These are phyloP conservation scores for Stellera chamaejasme DNA, from an alignment of 345 rosid species.

Conservation along the genomic window DNA sequence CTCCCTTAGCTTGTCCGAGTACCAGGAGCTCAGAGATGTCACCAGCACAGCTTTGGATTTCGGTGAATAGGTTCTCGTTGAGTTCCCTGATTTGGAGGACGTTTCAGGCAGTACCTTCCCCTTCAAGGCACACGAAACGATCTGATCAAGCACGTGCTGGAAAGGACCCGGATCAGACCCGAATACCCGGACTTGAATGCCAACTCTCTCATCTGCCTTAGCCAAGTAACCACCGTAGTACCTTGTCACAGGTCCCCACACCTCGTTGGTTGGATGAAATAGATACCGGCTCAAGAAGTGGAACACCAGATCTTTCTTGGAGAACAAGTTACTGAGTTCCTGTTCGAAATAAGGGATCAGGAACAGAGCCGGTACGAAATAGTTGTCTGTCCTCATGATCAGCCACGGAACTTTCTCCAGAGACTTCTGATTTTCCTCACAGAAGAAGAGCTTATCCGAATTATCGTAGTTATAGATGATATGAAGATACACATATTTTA, in stretches of 20 bases:
- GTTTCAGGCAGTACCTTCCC: conserved; percentile 50
- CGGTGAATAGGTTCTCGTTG: conserved; percentile 9
- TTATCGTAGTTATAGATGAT: conserved; percentile 50
- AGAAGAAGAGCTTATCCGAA: conserved; percentile 62
- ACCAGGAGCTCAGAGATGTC: conserved; percentile 46
- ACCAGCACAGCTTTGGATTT: conserved; percentile 47
- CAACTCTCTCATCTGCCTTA: conserved; percentile 45
- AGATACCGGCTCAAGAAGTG: conserved; percentile 72
- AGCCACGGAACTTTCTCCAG: conserved; percentile 52
- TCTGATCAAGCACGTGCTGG: conserved; percentile 56
- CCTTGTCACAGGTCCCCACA: conserved; percentile 59
- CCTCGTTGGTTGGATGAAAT: conserved; percentile 56
- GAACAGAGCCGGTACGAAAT: conserved; percentile 60
- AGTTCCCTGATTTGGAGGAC: conserved; percentile 17
- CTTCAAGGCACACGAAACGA: conserved; percentile 37
- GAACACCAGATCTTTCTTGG: conserved; percentile 44
- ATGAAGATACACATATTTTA: conserved; percentile 34
- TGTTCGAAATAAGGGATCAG: conserved; percentile 43
- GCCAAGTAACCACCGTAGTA: conserved; percentile 51
- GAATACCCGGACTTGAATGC: conserved; percentile 59
- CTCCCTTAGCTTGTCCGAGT: conserved; percentile 40
- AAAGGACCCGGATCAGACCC: conserved; percentile 39
- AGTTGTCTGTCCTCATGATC: conserved; percentile 50
- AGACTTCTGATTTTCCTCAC: conserved; percentile 44
- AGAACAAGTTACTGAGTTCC: conserved; percentile 47